Evolutionary conservation across 2,329 filamentous ascomycete species (phyloP), one percentile per base, ranked within the genome.

Genomic region (Albophoma yamanashiensis): DNA sequence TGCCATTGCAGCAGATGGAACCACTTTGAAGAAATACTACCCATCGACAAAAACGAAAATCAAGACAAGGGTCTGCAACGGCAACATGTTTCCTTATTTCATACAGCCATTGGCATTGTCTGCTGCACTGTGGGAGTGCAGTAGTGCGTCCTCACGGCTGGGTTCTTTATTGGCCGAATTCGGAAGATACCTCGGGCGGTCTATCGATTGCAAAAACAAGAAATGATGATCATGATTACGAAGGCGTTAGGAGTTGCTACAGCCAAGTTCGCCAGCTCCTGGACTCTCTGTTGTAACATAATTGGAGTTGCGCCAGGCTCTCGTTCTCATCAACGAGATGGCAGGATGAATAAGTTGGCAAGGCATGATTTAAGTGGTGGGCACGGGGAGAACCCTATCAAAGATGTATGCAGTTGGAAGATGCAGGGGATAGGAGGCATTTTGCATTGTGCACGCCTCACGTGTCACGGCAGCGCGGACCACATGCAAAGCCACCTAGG

Each of bases 111-210:
- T 34, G 22, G 34, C 57, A 14, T 53, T 34, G 34, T n/a, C 39
- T 31, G 31, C 6, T 40, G 36, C 55, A 31, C 20, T 56, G 14
- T 17, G 14, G n/a, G 55, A 56, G 36, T 39, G 39, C 22, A 36
- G 50, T 58, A 59, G 58, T 58, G 56, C 42, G 53, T 55, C 43
- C 52, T 61, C 55, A 52, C 55, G 27, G 27, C 42, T 55, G 53
- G 15, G 25, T 61, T 64, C 64, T 61, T 36, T 55, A 56, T 64
- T 64, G 56, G 64, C 59, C 62, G 57, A 58, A 61, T 63, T 62
- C 62, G 59, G 59, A 70, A 66, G 67, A 72, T 72, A 71, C 71
- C 70, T 67, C 47, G 56, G 59, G 59, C 62, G 64, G 65, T 57
- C 61, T 59, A 42, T 68, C 43, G 58, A 62, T 64, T 68, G 64